phyloP scores from a whole-genome alignment of 1,139 yeast species.

The Diutina sp. region DNA sequence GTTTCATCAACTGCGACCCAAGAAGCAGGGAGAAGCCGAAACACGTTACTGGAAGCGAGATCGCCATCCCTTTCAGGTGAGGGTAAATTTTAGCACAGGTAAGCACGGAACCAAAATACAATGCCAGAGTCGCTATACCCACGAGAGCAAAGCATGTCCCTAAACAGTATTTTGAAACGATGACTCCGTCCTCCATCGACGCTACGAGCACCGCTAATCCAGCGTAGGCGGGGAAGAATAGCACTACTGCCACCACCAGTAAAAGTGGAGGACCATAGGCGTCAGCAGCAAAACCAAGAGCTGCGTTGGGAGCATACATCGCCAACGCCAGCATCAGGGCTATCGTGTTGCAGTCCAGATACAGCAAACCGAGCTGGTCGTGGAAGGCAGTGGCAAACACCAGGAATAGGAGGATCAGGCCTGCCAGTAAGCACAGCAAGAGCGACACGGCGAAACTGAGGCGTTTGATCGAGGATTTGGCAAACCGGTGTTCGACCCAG shows the following conservation, averaged over 20 bases:
- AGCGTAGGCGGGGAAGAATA: slow-evolving; percentile 66
- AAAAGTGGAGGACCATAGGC: slow-evolving; percentile 71
- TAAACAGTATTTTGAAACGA: slow-evolving; percentile 11
- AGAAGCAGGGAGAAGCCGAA: slow-evolving; percentile 72
- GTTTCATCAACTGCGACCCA: slow-evolving; percentile 41
- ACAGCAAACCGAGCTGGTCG: slow-evolving; percentile 41
- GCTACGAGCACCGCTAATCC: slow-evolving; percentile 17
- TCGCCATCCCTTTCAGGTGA: slow-evolving; percentile 60
- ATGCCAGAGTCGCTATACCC: slow-evolving; percentile 73
- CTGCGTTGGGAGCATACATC: slow-evolving; percentile 74
- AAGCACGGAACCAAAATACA: slow-evolving; percentile 64
- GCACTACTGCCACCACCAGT: slow-evolving; percentile 46
- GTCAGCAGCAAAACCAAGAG: slow-evolving; percentile 76
- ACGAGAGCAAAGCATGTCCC: slow-evolving; percentile 35
- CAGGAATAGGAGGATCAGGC: slow-evolving; percentile 72
- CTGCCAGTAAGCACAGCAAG: slow-evolving; percentile 59
- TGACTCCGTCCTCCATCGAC: slow-evolving; percentile 3
- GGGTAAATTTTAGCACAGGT: slow-evolving; percentile 83
- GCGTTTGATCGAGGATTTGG: slow-evolving; percentile 11
- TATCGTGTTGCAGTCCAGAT: slow-evolving; percentile 63
- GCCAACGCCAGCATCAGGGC: slow-evolving; percentile 72
- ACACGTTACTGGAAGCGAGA: slow-evolving; percentile 78
- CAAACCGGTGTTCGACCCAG: background rate
- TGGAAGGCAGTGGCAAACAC: slow-evolving; percentile 66
- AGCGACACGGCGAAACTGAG: slow-evolving; percentile 27